Base-by-base conservation (phyloP, 2,329 filamentous ascomycete genomes). In the Fusarium coffeatum region DNA sequence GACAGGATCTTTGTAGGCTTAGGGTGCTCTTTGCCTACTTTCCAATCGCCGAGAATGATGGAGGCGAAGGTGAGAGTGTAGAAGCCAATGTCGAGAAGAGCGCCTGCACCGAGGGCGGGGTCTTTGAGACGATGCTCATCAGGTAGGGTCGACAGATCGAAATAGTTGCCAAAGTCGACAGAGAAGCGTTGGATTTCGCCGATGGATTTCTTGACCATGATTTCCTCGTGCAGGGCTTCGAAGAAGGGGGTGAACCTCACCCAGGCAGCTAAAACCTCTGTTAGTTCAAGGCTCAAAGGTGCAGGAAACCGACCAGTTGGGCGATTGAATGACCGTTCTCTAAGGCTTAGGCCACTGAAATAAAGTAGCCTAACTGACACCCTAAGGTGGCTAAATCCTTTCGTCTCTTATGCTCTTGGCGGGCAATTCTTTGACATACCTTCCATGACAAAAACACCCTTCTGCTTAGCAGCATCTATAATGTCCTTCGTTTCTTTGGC, bases 101-200 rank as follows among this genome's bases (percentile, higher is more conserved):
- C 64, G 4, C 64, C 64, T 4, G 46, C 64, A 2, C 64, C 64
- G n/a, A 67, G 64, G 0, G 57, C 64, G 1, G 64, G 64, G 23
- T 67, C 64, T 16, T 54, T 67, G 2, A 68, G 57, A 9, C 64
- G 50, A 7, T 67, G 64, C 13, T 58, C 56, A 12, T 23, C 25
- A 1, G 64, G 64, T 0, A 67, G 28, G 1, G 47, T 37, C 1
- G 48, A 46, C 0, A 67, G 10, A 18, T 55, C 28, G 23, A 67
- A 67, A 6, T 63, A 57, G 30, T 67, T 68, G 20, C 64, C 64
- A 11, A 67, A 68, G 10, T 67, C 64, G 15, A 68, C 45, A 0
- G 48, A 54, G 8, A 67, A 28, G 3, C 64, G 64, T 18, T 67
- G 45, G 1, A 67, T 20, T n/a, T 68, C 64, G 3, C 64, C 64